Conservation (phyloP, 352 stramenopile species). For the Pythium volutum region DNA sequence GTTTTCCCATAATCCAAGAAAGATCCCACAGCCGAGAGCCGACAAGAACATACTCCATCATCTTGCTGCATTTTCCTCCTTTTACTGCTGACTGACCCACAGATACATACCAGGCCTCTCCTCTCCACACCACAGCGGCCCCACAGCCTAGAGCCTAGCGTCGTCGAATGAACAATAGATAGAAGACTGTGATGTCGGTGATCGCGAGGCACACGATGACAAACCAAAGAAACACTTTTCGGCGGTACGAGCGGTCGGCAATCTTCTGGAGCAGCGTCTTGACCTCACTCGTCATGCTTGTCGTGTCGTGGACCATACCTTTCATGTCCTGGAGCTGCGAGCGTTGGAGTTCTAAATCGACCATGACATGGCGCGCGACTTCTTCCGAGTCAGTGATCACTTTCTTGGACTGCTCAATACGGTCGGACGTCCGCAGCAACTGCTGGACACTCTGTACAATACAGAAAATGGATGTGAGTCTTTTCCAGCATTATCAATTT, state of each 20-base stretch:
- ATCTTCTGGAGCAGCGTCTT: conserved; percentile 67
- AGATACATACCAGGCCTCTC: background rate
- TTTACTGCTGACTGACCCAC: background rate
- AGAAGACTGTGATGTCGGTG: conserved; percentile 77
- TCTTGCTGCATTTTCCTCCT: too few relatives aligned
- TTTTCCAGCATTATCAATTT: too few relatives aligned
- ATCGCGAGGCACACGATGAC: conserved; percentile 63
- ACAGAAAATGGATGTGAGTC: background rate
- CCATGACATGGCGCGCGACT: conserved; percentile 64
- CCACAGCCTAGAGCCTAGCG: too few relatives aligned
- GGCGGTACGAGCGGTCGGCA: conserved; percentile 62
- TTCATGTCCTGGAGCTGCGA: conserved; percentile 81
- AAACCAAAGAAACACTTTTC: conserved; percentile 66
- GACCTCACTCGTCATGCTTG: conserved; percentile 61
- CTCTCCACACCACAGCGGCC: background rate
- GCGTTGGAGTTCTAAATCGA: conserved; percentile 77
- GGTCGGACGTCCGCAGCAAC: conserved; percentile 69
- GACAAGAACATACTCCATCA: background rate
- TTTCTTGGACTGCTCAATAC: conserved; percentile 66
- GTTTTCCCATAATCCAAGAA: conserved; percentile 13
- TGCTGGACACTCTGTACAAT: conserved; percentile 46
- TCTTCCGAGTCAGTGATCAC: conserved; percentile 64
- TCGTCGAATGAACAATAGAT: conserved; percentile 79
- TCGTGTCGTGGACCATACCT: conserved; percentile 72
- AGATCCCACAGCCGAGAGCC: background rate